Evolutionary conservation across 768 basidiomycete genomes (phyloP).

Genomic region (Rhodosporidiobolus odoratus): DNA sequence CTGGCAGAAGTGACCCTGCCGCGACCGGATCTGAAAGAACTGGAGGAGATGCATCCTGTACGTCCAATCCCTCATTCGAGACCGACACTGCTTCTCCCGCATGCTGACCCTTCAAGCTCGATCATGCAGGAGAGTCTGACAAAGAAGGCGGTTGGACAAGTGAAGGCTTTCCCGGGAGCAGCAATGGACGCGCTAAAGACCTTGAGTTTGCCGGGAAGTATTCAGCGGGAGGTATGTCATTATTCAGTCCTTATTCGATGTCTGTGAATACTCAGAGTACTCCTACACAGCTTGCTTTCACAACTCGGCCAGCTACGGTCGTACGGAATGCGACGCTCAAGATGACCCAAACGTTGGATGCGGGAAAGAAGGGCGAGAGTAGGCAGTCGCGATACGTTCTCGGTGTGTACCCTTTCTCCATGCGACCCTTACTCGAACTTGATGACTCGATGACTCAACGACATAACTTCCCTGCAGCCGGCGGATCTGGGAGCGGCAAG

Average conservation of each 20-base stretch:
- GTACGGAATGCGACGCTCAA: slow-evolving; percentile 19
- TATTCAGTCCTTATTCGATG: not conserved
- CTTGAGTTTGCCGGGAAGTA: slow-evolving; percentile 7
- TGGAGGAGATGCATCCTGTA: slow-evolving; percentile 26
- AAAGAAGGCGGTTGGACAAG: slow-evolving; percentile 8
- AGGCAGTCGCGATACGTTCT: slow-evolving; percentile 19
- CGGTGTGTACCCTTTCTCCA: not conserved
- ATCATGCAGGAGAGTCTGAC: slow-evolving; percentile 23
- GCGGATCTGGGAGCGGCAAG: slow-evolving; percentile 27
- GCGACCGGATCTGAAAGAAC: slow-evolving; percentile 4
- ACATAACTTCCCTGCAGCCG: slow-evolving; percentile 17
- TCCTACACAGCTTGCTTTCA: slow-evolving; percentile 2
- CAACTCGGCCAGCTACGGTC: slow-evolving; percentile 23
- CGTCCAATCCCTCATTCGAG: not conserved
- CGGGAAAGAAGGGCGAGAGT: slow-evolving; percentile 13
- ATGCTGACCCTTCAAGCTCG: not conserved
- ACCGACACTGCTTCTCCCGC: too few species aligned
- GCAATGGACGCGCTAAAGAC: slow-evolving; percentile 28
- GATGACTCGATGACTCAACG: not conserved
- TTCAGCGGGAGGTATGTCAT: slow-evolving; percentile 21
- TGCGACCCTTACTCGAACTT: not conserved
- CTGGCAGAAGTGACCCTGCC: slow-evolving; percentile 26
- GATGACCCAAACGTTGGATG: slow-evolving; percentile 6
- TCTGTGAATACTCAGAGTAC: too few species aligned
- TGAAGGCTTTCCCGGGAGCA: slow-evolving; percentile 10